Evolutionary conservation across 1,284 basidiomycete genomes (phyloP).

Genomic region (Tilletiopsis washingtonensis): DNA sequence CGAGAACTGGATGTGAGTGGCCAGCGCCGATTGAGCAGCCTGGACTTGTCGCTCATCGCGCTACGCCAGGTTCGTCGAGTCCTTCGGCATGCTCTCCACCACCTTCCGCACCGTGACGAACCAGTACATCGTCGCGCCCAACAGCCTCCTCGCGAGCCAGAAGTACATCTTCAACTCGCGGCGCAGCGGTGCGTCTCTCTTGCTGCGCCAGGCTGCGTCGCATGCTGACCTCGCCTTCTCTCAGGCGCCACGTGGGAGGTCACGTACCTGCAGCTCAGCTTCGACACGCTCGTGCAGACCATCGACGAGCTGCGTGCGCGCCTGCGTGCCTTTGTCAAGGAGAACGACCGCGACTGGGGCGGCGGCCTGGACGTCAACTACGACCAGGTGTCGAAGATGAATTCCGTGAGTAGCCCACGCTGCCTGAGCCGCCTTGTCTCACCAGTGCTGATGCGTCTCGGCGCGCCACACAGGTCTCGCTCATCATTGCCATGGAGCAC

Average conservation of each 20-base stretch:
- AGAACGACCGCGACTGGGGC: constrained; percentile 57
- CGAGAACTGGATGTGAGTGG: constrained; percentile 45
- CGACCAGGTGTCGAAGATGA: constrained; percentile 43
- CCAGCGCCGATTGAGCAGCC: too few relatives aligned
- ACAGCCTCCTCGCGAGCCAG: constrained; percentile 62
- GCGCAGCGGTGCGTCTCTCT: constrained; percentile 12
- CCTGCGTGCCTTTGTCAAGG: constrained; percentile 58
- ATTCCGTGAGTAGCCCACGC: too few relatives aligned
- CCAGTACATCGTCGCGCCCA: constrained; percentile 69
- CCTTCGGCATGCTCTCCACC: constrained; percentile 70
- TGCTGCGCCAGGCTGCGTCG: too few relatives aligned
- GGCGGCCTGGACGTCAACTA: constrained; percentile 44
- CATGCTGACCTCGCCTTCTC: too few relatives aligned
- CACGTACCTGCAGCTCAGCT: constrained; percentile 50
- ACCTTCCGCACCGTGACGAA: constrained; percentile 70
- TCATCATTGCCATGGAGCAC: constrained; percentile 64
- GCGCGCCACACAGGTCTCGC: too few relatives aligned
- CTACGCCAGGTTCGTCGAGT: constrained; percentile 45
- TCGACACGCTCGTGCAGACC: constrained; percentile 44
- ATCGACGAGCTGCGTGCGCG: constrained; percentile 58
- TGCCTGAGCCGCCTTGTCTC: too few relatives aligned
- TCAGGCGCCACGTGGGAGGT: constrained; percentile 62
- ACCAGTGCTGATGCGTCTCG: too few relatives aligned
- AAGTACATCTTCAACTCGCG: constrained; percentile 63
- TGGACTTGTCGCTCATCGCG: too few relatives aligned